These are phyloP conservation scores for Fusarium sp. DNA, from an alignment of 2,329 filamentous ascomycete species.

Conservation along the genomic window DNA sequence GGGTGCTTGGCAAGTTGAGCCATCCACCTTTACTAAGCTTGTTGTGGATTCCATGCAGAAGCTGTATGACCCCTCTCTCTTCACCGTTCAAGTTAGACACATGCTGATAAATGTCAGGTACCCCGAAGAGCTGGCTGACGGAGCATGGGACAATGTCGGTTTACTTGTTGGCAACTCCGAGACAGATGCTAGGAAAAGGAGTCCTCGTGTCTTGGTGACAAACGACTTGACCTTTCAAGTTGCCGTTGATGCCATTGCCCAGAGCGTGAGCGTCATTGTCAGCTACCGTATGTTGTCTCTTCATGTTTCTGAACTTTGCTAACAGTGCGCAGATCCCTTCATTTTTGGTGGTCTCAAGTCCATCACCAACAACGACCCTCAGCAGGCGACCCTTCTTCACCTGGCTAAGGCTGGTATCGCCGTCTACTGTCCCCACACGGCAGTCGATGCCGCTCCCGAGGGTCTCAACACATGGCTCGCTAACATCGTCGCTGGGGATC, in stretches of 20 bases:
- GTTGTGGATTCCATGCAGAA: slow-evolving; percentile 84
- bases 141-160: slow-evolving; percentile 96
- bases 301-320: not conserved
- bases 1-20: slow-evolving; percentile 56
- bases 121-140: slow-evolving; percentile 88
- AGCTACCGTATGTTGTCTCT: slow-evolving; percentile 78
- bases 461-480: slow-evolving; percentile 96
- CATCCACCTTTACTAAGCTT: slow-evolving; percentile 59
- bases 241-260: slow-evolving; percentile 86
- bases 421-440: slow-evolving; percentile 96
- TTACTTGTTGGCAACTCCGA: slow-evolving; percentile 70
- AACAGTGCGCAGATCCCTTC: slow-evolving; percentile 77
- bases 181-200: slow-evolving; percentile 43
- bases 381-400: slow-evolving; percentile 86
- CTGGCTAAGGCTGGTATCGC: slow-evolving; percentile 89
- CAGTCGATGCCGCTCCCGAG: slow-evolving; percentile 85
- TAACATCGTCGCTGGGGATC: slow-evolving; percentile 77
- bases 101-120: slow-evolving; percentile 69
- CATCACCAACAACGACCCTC: slow-evolving; percentile 84
- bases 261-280: slow-evolving; percentile 82
- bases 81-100: not conserved
- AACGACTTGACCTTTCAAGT: slow-evolving; percentile 93
- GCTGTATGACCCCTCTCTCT: slow-evolving; percentile 63
- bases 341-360: slow-evolving; percentile 95
- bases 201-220: slow-evolving; percentile 68